Evolutionary conservation across 1,284 basidiomycete genomes (phyloP), one percentile per base, ranked within the genome.

Genomic region (Irpex lacteus): DNA sequence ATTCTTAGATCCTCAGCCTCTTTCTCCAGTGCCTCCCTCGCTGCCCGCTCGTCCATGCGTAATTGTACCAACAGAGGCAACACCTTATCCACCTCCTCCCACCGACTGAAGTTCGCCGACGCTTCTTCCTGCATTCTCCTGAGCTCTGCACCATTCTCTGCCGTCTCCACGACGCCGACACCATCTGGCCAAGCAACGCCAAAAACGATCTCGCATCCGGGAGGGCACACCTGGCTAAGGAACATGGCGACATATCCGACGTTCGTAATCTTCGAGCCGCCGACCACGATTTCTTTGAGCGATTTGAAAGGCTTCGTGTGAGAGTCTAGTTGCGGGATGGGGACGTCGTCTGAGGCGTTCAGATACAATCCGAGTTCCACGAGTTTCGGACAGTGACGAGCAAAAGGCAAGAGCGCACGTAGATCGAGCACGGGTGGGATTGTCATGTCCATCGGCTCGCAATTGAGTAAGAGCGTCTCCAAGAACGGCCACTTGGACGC

Each of bases 1-100:
- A 80, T 77, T 61, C 81, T 74, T 69, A 88, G 67, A 67, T 87
- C 86, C 71, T 83, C 79, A 44, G 85, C 78, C 70, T 88, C 86
- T 44, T 72, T 69, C 70, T 80, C 75, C 69, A 86, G 66, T 61
- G 70, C 72, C 47, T 68, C 71, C 65, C 78, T 74, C 61, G 78
- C 74, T 61, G 73, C 76, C 63, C 77, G 71, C 70, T 88, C 86
- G 70, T 87, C 80, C 60, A 75, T 72, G 18, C 85, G 73, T 59
- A 86, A 69, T 56, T 74, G 75, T 52, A 78, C 77, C 65, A 88
- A 70, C 61, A 85, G 68, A 8, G 86, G 85, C 34, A 88, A 70
- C 65, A 82, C 66, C 61, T 75, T 74, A 44, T 69, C 68, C 5
- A 85, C 83, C 56, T 78, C 78, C 3, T 61, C 64, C 87, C 86